These are phyloP conservation scores for Nemania bipapillata DNA, from an alignment of 2,329 filamentous ascomycete genomes.

Conservation along the genomic window DNA sequence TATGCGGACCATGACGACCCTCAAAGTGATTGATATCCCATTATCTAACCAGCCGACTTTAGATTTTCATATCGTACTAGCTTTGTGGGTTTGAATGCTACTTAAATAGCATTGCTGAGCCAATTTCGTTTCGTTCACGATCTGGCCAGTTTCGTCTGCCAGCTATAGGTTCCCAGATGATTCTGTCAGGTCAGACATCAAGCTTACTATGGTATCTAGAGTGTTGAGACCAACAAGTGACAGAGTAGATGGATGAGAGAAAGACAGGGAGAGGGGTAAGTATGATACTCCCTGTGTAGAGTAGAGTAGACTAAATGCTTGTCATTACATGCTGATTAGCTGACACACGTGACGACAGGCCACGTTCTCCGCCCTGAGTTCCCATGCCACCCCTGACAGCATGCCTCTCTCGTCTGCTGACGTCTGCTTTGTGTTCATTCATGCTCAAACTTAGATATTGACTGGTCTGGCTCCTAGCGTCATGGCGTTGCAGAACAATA, in stretches of 20 bases:
- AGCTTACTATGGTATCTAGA: not conserved
- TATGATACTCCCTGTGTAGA: not conserved
- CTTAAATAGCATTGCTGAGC: not conserved
- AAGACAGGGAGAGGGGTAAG: not conserved
- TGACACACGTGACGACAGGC: conserved; percentile 31
- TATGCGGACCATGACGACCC: not conserved
- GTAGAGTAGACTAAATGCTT: not conserved
- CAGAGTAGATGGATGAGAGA: too few species aligned
- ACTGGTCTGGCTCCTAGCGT: not conserved
- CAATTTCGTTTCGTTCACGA: not conserved
- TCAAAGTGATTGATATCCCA: not conserved
- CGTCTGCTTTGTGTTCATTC: conserved; percentile 4
- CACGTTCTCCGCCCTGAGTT: conserved; percentile 16
- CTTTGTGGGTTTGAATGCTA: not conserved
- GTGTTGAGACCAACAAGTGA: not conserved
- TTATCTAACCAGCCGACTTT: not conserved
- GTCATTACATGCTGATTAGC: conserved; percentile 19
- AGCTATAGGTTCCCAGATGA: not conserved
- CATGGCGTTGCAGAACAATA: conserved; percentile 7
- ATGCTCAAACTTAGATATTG: not conserved
- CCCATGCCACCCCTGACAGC: conserved; percentile 10
- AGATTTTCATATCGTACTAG: not conserved
- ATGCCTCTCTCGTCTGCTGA: conserved; percentile 2
- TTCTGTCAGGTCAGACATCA: not conserved
- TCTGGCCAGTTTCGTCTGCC: not conserved